Percentiles rank a stretch among this genome's conserved stretches.
Evolutionary conservation across 495 filamentous ascomycete genomes (phyloP).

Genomic region (Hapsidospora chrysogenum): DNA sequence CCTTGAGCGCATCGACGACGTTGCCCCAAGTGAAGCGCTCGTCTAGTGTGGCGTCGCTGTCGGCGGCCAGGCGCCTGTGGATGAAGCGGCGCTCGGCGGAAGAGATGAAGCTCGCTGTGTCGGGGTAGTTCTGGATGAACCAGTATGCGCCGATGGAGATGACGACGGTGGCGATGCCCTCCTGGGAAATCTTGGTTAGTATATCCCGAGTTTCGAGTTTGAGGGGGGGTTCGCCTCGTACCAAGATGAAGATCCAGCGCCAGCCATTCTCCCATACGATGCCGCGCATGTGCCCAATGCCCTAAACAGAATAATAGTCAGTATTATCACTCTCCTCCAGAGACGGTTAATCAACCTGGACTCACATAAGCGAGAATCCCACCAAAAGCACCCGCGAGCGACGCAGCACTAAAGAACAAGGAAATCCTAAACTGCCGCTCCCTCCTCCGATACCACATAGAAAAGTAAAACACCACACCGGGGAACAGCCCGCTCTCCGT

Average conservation of each 20-base stretch:
- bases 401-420: conserved; percentile 59
- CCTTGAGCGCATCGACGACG: conserved; percentile 43
- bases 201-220: background rate
- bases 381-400: conserved; percentile 65
- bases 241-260: conserved; percentile 74
- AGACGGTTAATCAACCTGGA: background rate
- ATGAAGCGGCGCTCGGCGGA: conserved; percentile 45
- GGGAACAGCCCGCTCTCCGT: conserved; percentile 47
- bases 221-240: too few relatives aligned
- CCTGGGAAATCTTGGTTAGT: conserved; percentile 17
- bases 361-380: conserved; percentile 50
- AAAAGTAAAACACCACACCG: conserved; percentile 69
- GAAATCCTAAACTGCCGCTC: conserved; percentile 57
- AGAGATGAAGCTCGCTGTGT: conserved; percentile 48
- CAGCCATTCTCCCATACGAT: conserved; percentile 52
- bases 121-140: conserved; percentile 59
- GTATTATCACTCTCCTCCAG: too few relatives aligned
- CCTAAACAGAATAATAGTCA: too few relatives aligned
- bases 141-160: conserved; percentile 45
- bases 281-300: conserved; percentile 43
- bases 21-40: conserved; percentile 52
- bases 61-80: conserved; percentile 37
- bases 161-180: conserved; percentile 51
- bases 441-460: conserved; percentile 66
- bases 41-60: conserved; percentile 41